Evolutionary conservation across 73 alveolate species (phyloP), one percentile per base, ranked within the genome.

Genomic region (Paramecium sexaurelia): DNA sequence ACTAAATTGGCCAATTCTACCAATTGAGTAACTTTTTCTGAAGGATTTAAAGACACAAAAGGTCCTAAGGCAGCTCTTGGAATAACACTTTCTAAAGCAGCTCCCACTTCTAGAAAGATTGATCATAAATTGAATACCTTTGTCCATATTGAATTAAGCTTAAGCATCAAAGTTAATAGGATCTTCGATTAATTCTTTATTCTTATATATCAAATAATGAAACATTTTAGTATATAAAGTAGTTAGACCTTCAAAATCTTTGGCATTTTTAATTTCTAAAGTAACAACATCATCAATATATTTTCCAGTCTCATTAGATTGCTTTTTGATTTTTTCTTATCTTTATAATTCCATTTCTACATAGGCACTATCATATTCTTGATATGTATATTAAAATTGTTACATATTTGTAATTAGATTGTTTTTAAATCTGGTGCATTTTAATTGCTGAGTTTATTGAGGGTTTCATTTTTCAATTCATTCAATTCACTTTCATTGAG

Each of bases 41-140:
- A 99, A 32, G 99, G 96, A 51, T 99, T 95, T 67, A 98, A 89
- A n/a, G 99, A 96, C 7, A 98, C 97, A 94, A 98, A 98, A 26
- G 99, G 99, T 68, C 99, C 96, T 75, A 98, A 96, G 24, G 99
- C 99, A 73, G 99, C 99, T 95, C 99, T 95, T 32, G 99, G 99
- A 85, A 98, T 94, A 85, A 98, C 99, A 85, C 98, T 94, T 57
- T 98, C 99, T 13, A 98, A 97, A 94, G 99, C 99, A 22, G 99
- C 99, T 55, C 99, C 99, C 0, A 98, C 99, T 93, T 98, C 99
- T 71, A 71, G 13, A 15, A n/a, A 3, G 7, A 6, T n/a, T 32
- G 15, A 37, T 71, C 9, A 66, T 66, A 29, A 66, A 11, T 10
- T 51, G 10, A 68, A 26, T 71, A 71, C 86, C 86, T 92, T 99